Evolutionary conservation across 192 early-diverging fungal species (phyloP), one percentile per base, ranked within the genome.

Genomic region (Gamsiella multidivaricata): DNA sequence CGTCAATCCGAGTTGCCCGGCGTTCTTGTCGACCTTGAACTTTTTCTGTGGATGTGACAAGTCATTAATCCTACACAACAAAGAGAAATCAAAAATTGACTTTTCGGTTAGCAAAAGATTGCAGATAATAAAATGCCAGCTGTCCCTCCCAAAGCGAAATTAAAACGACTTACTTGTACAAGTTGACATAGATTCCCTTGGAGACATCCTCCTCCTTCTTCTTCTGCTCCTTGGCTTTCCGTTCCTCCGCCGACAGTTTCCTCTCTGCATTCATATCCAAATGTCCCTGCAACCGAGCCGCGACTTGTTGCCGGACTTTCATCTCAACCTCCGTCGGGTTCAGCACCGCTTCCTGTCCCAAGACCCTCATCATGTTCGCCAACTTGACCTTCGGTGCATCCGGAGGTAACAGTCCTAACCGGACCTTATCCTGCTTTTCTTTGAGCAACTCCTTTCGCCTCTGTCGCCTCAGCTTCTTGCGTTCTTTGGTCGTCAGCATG

Each of bases 321-420:
- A 94, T 93, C 75, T 97, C 98, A n/a, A 98, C 82, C 65, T 91
- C 90, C 0, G 96, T 98, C 0, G 98, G 98, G 70, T 97, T 96
- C 50, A 93, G 91, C 10, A 98, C 92, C 0, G 97, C 94, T 58
- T 99, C 95, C 52, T 91, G 91, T n/a, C 94, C 96, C 67, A 99
- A 81, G 7, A 98, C 93, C 9, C 90, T 82, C 96, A 97, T 98
- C 81, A 99, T 86, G 79, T 98, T 99, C 54, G 90, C 88, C 59
- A 98, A 88, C 54, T 91, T 93, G 32, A 99, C 90, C 69, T 95
- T 96, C 28, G 96, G 94, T 62, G 92, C 91, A 61, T 97, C 97
- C 0, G 97, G 93, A 32, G 94, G 94, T 58, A 97, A 66, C 26
- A 99, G 82, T 2, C 98, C 98, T 4, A 99, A 83, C 54, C 95